Base-by-base conservation (phyloP, 1,284 basidiomycete species). In the Moesziomyces antarcticus region DNA sequence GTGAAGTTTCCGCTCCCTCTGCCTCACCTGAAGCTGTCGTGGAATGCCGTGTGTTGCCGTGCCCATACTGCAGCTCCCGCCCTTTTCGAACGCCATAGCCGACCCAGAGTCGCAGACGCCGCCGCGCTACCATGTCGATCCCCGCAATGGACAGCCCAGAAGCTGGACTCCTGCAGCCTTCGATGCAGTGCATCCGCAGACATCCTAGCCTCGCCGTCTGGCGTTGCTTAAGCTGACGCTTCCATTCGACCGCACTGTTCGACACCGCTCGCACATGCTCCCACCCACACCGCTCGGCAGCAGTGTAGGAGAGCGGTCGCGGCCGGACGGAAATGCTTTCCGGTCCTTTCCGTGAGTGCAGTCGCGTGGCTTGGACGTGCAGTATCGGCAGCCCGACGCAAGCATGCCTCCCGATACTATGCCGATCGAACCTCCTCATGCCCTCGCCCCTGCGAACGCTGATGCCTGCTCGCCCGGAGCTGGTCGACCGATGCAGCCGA, bases 401-500 rank as follows among this genome's bases (percentile, higher is more conserved):
- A 2, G 6, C 10, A 3, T 6, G 0, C 1, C 10, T 7, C 54
- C 58, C 59, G 59, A 68, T 62, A 5, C n/a, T 3, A 1, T 5
- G 8, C n/a, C 58, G 66, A 69, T 69, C 56, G 44, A 62, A 63
- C 40, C 2, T 14, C 35, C 35, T 37, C 14, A 14, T 37, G 35
- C n/a, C 35, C 35, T 16, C 35, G 13, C 2, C 14, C 14, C 35
- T 37, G 35, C 35, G 3, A 18, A 37, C 13, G 24, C 40, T 45
- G 5, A n/a, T n/a, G 13, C 55, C 30, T 14, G 20, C 22, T 37
- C 42, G 21, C 41, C 22, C 64, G 57, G 65, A 42, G 47, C 37
- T 68, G 33, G 33, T 68, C 65, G 58, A 50, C 65, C 65, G 65
- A 10, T 42, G 48, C 47, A 46, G 24, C 54, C 65, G 57, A 60